Evolutionary conservation across 106 monocot genomes (phyloP), one percentile per base, ranked within the genome.

Genomic region (Platanthera zijinensis): DNA sequence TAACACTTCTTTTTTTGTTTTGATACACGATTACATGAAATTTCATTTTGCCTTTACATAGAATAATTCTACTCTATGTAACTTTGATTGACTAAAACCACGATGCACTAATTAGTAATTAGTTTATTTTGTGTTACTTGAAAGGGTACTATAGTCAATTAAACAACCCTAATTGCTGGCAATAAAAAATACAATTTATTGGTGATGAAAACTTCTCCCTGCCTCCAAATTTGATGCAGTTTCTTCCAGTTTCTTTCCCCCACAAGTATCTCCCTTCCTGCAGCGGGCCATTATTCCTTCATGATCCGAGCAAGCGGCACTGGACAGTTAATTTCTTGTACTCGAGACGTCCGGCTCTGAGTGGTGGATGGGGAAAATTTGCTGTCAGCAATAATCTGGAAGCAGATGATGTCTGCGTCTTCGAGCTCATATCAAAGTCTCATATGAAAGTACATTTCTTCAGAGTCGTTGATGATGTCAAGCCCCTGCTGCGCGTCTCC

Each of bases 291-390:
- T 17, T 92, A 14, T 85, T 76, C 7, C 75, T 90, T 47, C 79
- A 71, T 78, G 90, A 90, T 52, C 76, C 85, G 25, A 52, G 52
- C 7, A 78, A 84, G 32, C 79, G 66, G 56, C 14, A 69, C 18
- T 92, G 92, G 92, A 19, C 75, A 5, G 77, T 89, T 8, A 87
- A 10, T 17, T 87, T 78, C 48, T 61, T 85, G 19, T 70, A 19
- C 47, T 49, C 64, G 0, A 45, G 48, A 9, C 72, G 82, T 4
- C 80, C 79, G 30, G 57, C 79, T 72, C 63, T 90, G n/a, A 87
- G 85, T 59, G 89, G 77, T 9, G 89, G 92, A 10, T 92, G 92
- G 92, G 76, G 80, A 3, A 83, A 69, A 32, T 89, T 90, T 49
- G 68, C 85, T 22, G 17, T 74, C 28, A 82, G 64, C 3, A 78